Evolutionary conservation across 2,329 filamentous ascomycete species (phyloP), one percentile per base, ranked within the genome.

Genomic region (Xylariaceae sp.): DNA sequence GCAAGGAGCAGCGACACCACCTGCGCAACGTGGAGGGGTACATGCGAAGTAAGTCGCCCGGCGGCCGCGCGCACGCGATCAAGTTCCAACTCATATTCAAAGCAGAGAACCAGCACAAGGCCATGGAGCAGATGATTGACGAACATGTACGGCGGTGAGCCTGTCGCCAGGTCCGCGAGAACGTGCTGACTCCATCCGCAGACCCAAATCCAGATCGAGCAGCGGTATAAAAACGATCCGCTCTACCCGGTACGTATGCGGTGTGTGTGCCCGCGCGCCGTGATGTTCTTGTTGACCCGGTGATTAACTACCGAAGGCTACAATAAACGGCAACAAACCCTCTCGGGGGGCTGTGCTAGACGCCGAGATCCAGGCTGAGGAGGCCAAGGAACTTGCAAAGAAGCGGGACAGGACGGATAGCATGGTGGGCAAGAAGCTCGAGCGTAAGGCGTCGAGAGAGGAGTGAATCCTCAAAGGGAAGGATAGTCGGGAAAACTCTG

Each of bases 281-380:
- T 7, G 10, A 44, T 53, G 6, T 6, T 29, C n/a, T 8, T 32
- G 41, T 22, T 44, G 34, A 39, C 30, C 18, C n/a, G 10, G 10
- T 26, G 12, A 45, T 22, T 3, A 18, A 9, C 5, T 22, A n/a
- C n/a, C n/a, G 21, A 16, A 67, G 65, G 65, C 65, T 3, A 62
- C 56, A 0, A 59, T 63, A 56, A 55, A 67, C 21, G 63, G 64
- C 1, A 58, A 66, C 10, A 43, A 63, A 42, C 65, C 65, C 1
- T 67, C 65, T 1, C 45, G 48, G 22, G 65, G 65, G 5, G 65
- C 65, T 6, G 55, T 54, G 16, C 47, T 58, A 32, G 65, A 67
- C 41, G 65, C 65, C 3, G 59, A 64, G 49, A 66, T 67, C 22
- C 57, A 59, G 42, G 63, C 58, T 0, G 65, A 66, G 18, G 65